These are phyloP conservation scores for Lentinula sp. DNA, from an alignment of 768 basidiomycete genomes.

Conservation along the genomic window DNA sequence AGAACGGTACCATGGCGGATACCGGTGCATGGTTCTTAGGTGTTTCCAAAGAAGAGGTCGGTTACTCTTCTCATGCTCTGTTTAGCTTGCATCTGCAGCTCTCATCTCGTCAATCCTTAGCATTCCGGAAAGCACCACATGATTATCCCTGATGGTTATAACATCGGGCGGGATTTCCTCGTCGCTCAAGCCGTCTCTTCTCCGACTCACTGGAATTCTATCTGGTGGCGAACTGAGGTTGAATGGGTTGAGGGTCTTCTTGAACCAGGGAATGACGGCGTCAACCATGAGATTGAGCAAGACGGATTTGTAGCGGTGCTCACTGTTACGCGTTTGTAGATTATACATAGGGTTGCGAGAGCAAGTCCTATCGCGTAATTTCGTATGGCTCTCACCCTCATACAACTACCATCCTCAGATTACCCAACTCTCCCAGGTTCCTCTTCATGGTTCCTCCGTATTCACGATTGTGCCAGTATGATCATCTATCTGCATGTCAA, in stretches of 20 bases:
- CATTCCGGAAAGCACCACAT: slow-evolving; percentile 62
- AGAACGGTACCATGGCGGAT: slow-evolving; percentile 69
- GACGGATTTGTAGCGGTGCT: slow-evolving; percentile 80
- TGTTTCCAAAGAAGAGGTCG: slow-evolving; percentile 66
- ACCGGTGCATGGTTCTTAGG: slow-evolving; percentile 86
- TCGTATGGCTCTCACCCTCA: background rate
- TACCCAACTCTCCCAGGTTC: background rate
- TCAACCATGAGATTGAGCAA: slow-evolving; percentile 77
- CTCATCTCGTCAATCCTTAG: slow-evolving; percentile 15
- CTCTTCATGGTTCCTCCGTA: too few relatives aligned
- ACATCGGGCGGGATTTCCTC: slow-evolving; percentile 63
- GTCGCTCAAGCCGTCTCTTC: slow-evolving; percentile 53
- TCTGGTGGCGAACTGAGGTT: slow-evolving; percentile 72
- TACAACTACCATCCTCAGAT: background rate
- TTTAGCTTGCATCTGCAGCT: background rate
- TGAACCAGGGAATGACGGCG: slow-evolving; percentile 60
- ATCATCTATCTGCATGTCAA: too few relatives aligned
- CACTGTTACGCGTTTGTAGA: slow-evolving; percentile 45
- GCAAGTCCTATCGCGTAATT: background rate
- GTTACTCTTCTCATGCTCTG: slow-evolving; percentile 2
- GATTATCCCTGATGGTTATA: slow-evolving; percentile 77
- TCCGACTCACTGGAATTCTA: slow-evolving; percentile 55
- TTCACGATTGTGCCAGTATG: too few relatives aligned
- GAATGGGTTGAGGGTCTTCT: slow-evolving; percentile 71
- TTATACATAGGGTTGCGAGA: background rate